phyloP scores from a whole-genome alignment of 371 early-diverging fungal genomes.

The Saksenaea vasiformis region DNA sequence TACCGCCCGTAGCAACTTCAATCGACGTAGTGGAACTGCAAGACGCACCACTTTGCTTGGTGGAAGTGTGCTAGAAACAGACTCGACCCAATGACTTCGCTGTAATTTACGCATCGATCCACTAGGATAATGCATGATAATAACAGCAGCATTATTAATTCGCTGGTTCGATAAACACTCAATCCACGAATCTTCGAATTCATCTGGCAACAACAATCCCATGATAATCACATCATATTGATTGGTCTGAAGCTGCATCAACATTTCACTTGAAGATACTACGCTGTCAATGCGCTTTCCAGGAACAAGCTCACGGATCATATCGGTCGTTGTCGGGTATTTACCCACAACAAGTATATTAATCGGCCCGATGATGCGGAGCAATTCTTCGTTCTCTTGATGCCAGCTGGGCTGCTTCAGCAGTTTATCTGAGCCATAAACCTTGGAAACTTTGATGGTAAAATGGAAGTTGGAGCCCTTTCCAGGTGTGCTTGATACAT shows the following conservation, averaged over 20 bases:
- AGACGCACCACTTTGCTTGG: constrained; percentile 39
- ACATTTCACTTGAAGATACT: constrained; percentile 20
- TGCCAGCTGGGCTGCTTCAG: constrained; percentile 20
- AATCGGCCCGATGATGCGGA: constrained; percentile 18
- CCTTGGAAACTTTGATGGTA: constrained; percentile 40
- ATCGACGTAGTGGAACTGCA: constrained; percentile 57
- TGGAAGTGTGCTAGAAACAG: constrained; percentile 16
- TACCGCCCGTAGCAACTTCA: constrained; percentile 43
- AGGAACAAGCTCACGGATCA: constrained; percentile 32
- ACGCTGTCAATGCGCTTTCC: constrained; percentile 33
- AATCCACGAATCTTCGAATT: constrained; percentile 25
- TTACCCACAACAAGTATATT: constrained; percentile 38
- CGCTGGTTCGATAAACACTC: constrained; percentile 18
- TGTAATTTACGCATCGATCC: constrained; percentile 19
- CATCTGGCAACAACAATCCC: constrained; percentile 24
- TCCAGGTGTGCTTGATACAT: constrained; percentile 54
- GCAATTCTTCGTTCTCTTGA: constrained; percentile 18
- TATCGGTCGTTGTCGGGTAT: constrained; percentile 28
- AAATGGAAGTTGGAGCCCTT: constrained; percentile 61
- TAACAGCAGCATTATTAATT: constrained; percentile 20
- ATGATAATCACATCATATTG: constrained; percentile 40
- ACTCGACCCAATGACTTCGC: constrained; percentile 13
- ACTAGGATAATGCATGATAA: constrained; percentile 46
- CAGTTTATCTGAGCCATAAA: constrained; percentile 27
- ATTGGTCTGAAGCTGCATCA: background rate